Evolutionary conservation across 805 yeast genomes (phyloP).

Genomic region (Sugiyamaella valdiviana): DNA sequence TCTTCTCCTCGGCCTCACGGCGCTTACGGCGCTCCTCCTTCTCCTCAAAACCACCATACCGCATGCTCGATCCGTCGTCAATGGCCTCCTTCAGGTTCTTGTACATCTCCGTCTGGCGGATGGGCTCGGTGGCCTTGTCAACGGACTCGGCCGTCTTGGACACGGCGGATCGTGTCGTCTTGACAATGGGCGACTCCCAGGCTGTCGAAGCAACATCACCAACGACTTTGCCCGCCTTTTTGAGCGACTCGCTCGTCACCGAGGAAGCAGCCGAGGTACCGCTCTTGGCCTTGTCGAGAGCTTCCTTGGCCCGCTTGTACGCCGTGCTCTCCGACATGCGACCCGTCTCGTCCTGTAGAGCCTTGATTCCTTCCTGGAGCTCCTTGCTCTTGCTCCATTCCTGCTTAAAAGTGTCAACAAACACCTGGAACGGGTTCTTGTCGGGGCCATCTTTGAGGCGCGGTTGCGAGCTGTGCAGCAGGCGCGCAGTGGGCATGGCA

Average conservation of each 20-base stretch:
- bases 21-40: conserved; percentile 74
- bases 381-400: conserved; percentile 91
- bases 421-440: conserved; percentile 72
- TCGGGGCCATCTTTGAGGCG: conserved; percentile 9
- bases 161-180: conserved; percentile 82
- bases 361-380: conserved; percentile 86
- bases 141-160: conserved; percentile 73
- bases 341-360: conserved; percentile 92
- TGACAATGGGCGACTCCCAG: conserved; percentile 94
- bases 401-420: conserved; percentile 80
- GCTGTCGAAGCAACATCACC: conserved; percentile 86
- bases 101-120: conserved; percentile 81
- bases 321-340: conserved; percentile 91
- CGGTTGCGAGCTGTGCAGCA: neutral
- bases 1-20: conserved; percentile 44
- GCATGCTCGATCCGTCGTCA: conserved; percentile 82
- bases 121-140: conserved; percentile 85
- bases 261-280: conserved; percentile 42
- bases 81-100: conserved; percentile 83
- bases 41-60: conserved; percentile 88
- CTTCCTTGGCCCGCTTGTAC: conserved; percentile 86
- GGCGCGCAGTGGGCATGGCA: neutral
- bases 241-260: conserved; percentile 65
- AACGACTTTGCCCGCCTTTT: conserved; percentile 88
- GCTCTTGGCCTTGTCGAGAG: conserved; percentile 78